Base-by-base conservation (phyloP, 306 rosid species). In the Cyamopsis tetragonoloba region DNA sequence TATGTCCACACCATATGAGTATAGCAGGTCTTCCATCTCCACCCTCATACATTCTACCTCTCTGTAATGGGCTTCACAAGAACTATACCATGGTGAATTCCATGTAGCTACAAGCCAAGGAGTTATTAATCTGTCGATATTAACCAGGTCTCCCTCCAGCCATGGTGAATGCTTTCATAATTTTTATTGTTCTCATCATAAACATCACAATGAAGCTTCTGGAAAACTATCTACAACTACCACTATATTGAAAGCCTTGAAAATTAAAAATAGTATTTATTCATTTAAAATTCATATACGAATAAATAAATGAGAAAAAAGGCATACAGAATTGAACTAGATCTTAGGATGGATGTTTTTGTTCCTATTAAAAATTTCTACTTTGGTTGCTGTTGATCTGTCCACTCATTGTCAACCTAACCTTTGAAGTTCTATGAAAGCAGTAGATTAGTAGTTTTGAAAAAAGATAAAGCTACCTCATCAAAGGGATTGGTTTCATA, bases 401-500 rank as follows among this genome's bases (percentile, higher is more conserved):
- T 34, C 38, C 43, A 37, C 46, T 27, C 43, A 26, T 71, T n/a
- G 39, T 68, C 30, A 47, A 48, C 41, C 13, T 10, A 48, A 44
- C 47, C 12, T 35, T 58, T 47, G 49, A 27, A 6, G 18, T 71
- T 41, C 31, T 44, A 6, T 31, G 42, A 34, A 69, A 69, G 24
- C 14, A 28, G 30, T 18, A 57, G 15, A 20, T 13, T 70, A 17
- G 43, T n/a, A 34, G 30, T 62, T 56, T 51, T 17, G 15, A 23
- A 53, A 54, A 23, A 54, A 54, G 26, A 26, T 34, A 46, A 18
- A 6, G 42, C 39, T 68, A 19, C 19, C 14, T 49, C 49, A 17
- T n/a, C n/a, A n/a, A 57, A 18, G 62, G 58, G 18, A 28, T 68
- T 59, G 51, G 28, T 58, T 75, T 57, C 55, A 35, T 55, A 3